A percentile compares a stretch with the other conserved stretches of the same genome.
phyloP scores from a whole-genome alignment of 352 stramenopile genomes.

The Halophytophthora batemanensis region DNA sequence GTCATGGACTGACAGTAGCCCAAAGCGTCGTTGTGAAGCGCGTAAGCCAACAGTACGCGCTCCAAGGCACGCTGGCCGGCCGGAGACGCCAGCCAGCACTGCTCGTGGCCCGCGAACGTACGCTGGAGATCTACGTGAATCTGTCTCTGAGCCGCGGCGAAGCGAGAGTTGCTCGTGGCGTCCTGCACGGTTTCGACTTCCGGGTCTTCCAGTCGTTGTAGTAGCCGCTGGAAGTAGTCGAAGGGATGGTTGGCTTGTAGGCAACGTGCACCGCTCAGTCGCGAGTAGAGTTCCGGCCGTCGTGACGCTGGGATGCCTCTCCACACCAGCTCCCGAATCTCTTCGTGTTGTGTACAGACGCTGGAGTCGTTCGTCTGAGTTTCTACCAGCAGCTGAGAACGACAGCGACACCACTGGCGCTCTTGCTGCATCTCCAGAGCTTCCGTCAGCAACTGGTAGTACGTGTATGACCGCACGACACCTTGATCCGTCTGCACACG shows the following conservation, averaged over 20 bases:
- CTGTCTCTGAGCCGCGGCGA: conserved; percentile 41
- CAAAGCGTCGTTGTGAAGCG: conserved; percentile 67
- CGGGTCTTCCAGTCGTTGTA: conserved; percentile 19
- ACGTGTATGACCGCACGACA: conserved; percentile 31
- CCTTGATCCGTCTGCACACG: conserved; percentile 1
- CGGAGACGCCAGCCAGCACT: conserved; percentile 52
- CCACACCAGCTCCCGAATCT: conserved; percentile 39
- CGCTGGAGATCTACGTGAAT: conserved; percentile 67
- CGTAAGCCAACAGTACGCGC: conserved; percentile 76
- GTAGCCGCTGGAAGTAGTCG: conserved; percentile 38
- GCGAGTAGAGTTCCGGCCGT: conserved; percentile 42
- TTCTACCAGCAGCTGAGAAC: conserved; percentile 1
- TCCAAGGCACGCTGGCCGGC: conserved; percentile 47
- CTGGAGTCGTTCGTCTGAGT: too few relatives aligned
- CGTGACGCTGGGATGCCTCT: conserved; percentile 40
- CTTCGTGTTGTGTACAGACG: too few relatives aligned
- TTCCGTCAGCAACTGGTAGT: conserved; percentile 46
- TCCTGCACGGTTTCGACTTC: conserved; percentile 14
- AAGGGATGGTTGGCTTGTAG: conserved; percentile 14
- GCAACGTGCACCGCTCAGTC: conserved; percentile 36
- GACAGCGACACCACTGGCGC: conserved; percentile 26
- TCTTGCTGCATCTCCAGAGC: conserved; percentile 41
- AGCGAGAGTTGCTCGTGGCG: conserved; percentile 14
- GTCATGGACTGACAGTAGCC: conserved; percentile 92
- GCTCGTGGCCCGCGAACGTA: conserved; percentile 61